These are phyloP conservation scores for Takashimella tepidaria DNA, from an alignment of 1,284 basidiomycete genomes.

Conservation along the genomic window DNA sequence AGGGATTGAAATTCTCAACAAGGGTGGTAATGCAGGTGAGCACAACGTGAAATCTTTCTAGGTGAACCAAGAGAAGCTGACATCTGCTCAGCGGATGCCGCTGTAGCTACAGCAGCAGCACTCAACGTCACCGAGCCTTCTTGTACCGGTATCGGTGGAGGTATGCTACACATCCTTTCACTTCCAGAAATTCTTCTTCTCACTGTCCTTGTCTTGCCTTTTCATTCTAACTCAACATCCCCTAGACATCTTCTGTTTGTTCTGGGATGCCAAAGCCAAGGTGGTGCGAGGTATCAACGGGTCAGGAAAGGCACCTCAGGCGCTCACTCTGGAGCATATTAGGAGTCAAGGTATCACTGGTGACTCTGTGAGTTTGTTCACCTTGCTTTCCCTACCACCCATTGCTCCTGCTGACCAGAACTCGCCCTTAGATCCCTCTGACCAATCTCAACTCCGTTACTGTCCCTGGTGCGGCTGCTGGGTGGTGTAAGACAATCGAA, in stretches of 20 bases:
- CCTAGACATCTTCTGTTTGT: slow-evolving; percentile 81
- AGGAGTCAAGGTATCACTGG: slow-evolving; percentile 66
- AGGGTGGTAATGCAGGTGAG: slow-evolving; percentile 79
- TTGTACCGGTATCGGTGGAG: slow-evolving; percentile 51
- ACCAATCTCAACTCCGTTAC: slow-evolving; percentile 82
- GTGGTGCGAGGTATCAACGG: slow-evolving; percentile 59
- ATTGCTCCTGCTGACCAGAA: background rate
- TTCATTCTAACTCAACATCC: background rate
- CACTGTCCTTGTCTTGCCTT: too few relatives aligned
- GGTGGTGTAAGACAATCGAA: slow-evolving; percentile 85
- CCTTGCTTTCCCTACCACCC: slow-evolving; percentile 7
- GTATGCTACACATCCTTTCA: slow-evolving; percentile 3
- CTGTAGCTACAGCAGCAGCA: slow-evolving; percentile 76
- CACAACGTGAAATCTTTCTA: background rate
- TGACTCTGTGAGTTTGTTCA: slow-evolving; percentile 40
- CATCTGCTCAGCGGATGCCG: slow-evolving; percentile 57
- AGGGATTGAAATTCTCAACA: slow-evolving; percentile 78
- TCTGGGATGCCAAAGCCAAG: slow-evolving; percentile 76
- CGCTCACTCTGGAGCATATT: slow-evolving; percentile 68
- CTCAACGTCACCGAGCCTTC: slow-evolving; percentile 73
- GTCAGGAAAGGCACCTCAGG: slow-evolving; percentile 71
- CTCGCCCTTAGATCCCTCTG: slow-evolving; percentile 55
- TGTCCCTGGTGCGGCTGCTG: slow-evolving; percentile 87
- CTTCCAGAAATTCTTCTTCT: too few relatives aligned
- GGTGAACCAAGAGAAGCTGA: background rate